Percentiles rank a stretch among this genome's conserved stretches.
phyloP scores from a whole-genome alignment of 2,329 filamentous ascomycete genomes.

The Dothistroma septosporum region DNA sequence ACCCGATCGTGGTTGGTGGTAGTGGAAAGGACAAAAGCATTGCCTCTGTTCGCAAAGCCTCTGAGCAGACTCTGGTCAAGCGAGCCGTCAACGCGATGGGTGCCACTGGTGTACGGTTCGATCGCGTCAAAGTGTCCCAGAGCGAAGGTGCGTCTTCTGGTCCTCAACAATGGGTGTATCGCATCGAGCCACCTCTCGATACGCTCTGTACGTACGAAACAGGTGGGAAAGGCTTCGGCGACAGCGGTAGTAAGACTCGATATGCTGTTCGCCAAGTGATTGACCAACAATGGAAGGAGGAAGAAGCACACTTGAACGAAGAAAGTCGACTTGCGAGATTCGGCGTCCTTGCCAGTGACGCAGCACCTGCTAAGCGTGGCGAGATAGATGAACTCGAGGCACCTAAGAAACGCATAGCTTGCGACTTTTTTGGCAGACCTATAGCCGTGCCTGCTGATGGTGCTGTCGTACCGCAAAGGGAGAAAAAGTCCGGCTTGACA shows the following conservation, averaged over 20 bases:
- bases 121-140: conserved; percentile 70
- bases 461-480: conserved; percentile 32
- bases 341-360: conserved; percentile 45
- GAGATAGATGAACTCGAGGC: conserved; percentile 29
- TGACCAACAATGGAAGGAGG: conserved; percentile 80
- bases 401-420: conserved; percentile 50
- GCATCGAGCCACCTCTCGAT: conserved; percentile 93
- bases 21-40: conserved; percentile 35
- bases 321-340: conserved; percentile 63
- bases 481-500: conserved; percentile 50
- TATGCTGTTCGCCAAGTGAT: conserved; percentile 91
- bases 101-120: conserved; percentile 76
- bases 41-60: conserved; percentile 83
- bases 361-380: conserved; percentile 14
- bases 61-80: conserved; percentile 74
- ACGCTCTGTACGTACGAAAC: conserved; percentile 71
- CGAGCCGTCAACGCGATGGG: conserved; percentile 76
- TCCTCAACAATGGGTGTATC: conserved; percentile 65
- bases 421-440: conserved; percentile 81
- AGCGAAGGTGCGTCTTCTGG: conserved; percentile 43
- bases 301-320: conserved; percentile 62
- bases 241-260: conserved; percentile 64
- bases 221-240: conserved; percentile 47
- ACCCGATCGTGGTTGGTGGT: conserved; percentile 75
- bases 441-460: conserved; percentile 49